Evolutionary conservation across 2,329 filamentous ascomycete species (phyloP), one percentile per base, ranked within the genome.

Genomic region (Sporothrix phasma): DNA sequence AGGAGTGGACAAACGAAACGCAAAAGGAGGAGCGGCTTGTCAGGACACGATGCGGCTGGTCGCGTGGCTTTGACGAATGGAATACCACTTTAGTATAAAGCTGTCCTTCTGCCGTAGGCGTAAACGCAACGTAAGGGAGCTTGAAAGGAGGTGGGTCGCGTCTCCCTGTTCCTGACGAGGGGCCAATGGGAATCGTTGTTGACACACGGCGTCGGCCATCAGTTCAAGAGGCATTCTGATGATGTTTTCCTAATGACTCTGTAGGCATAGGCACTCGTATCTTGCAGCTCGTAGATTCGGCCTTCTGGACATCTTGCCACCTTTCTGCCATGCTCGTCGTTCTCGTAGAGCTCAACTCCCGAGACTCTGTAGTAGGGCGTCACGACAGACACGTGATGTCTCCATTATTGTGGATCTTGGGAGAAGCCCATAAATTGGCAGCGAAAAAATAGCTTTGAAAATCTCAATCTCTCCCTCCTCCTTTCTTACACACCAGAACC

Each of bases 361-460:
- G 34, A 26, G 31, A 26, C 13, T 19, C 41, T 13, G 19, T 13
- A 8, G 15, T 11, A 31, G 11, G 3, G 6, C 22, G n/a, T 19
- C 3, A 15, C 5, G 3, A 8, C 46, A 1, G 19, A 24, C 47
- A 54, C 60, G 60, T 62, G 61, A 62, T 47, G 13, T 19, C n/a
- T n/a, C 15, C 19, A 0, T 10, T 22, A 39, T 26, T 56, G 54
- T 63, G 61, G 61, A 51, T 2, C 61, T 19, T 8, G 3, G 19
- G n/a, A 58, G 5, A 34, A 19, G 47, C 11, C 43, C 45, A 60
- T 64, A 64, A 64, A 64, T 64, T 60, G 43, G n/a, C 62, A 53
- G 39, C 39, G 17, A 17, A 59, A 45, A 59, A 45, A 31, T 19
- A 59, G 53, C 34, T 43, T 34, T 53, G 43, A n/a, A 63, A 63